phyloP scores from a whole-genome alignment of 768 basidiomycete species.

The Chlorophyllum brunneum region DNA sequence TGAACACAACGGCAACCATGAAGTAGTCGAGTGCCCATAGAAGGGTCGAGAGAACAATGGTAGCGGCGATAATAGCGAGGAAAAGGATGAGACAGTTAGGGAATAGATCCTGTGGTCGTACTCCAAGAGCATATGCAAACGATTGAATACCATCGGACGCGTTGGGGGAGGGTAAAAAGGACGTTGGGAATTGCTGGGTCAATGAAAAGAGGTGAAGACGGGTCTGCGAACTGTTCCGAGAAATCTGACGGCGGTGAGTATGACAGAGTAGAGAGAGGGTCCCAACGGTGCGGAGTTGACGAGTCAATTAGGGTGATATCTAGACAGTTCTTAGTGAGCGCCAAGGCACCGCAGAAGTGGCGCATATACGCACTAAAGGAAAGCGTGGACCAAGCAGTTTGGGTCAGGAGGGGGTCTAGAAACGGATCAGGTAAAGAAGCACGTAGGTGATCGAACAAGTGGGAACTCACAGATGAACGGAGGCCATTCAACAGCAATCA shows the following conservation, averaged over 20 bases:
- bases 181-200: constrained; percentile 63
- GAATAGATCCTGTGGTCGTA: constrained; percentile 81
- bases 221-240: constrained; percentile 66
- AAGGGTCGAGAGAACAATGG: constrained; percentile 63
- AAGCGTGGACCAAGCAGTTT: constrained; percentile 86
- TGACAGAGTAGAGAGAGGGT: constrained; percentile 53
- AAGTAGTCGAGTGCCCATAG: constrained; percentile 72
- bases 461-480: constrained; percentile 75
- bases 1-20: constrained; percentile 19
- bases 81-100: constrained; percentile 80
- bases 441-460: constrained; percentile 9
- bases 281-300: constrained; percentile 52
- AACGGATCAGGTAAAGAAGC: constrained; percentile 13
- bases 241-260: constrained; percentile 72
- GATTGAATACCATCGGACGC: constrained; percentile 69
- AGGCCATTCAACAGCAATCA: constrained; percentile 97
- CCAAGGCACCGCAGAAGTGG: background rate
- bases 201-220: constrained; percentile 73
- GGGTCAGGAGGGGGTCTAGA: constrained; percentile 84
- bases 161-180: constrained; percentile 67
- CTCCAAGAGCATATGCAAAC: constrained; percentile 81
- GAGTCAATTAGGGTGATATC: constrained; percentile 70
- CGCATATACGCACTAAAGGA: constrained; percentile 51
- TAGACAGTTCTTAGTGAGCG: constrained; percentile 24
- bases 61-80: constrained; percentile 69